Percentiles rank a stretch among this genome's conserved stretches.
Evolutionary conservation across 768 basidiomycete genomes (phyloP).

Genomic region (Panus rudis): DNA sequence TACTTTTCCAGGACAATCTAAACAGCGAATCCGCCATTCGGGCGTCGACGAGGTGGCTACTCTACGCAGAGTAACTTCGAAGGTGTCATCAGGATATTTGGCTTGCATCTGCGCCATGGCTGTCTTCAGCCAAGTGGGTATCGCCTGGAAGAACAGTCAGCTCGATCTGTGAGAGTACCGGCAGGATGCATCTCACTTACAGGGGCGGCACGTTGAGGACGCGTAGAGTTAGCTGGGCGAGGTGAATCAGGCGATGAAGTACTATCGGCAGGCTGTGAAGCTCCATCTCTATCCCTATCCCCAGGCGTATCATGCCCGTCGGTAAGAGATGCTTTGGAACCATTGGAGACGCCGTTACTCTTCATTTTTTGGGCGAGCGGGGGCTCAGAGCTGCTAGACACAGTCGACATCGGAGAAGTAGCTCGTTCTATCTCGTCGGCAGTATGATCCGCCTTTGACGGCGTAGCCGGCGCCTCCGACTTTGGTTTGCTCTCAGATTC

Average conservation of each 20-base stretch:
- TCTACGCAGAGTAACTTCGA: slow-evolving; percentile 68
- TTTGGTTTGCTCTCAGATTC: slow-evolving; percentile 30
- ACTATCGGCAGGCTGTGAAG: too few relatives aligned
- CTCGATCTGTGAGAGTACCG: too few relatives aligned
- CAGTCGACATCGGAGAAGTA: slow-evolving; percentile 63
- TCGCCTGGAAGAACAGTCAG: slow-evolving; percentile 33
- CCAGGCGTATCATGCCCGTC: too few relatives aligned
- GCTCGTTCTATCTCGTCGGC: slow-evolving; percentile 39
- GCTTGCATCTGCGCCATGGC: slow-evolving; percentile 64
- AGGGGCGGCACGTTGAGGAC: not conserved
- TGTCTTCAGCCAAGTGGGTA: slow-evolving; percentile 63
- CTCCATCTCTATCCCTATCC: too few relatives aligned
- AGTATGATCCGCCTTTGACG: slow-evolving; percentile 21
- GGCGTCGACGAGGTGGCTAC: slow-evolving; percentile 44
- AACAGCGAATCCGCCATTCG: slow-evolving; percentile 89
- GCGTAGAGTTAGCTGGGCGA: too few relatives aligned
- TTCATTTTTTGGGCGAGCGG: slow-evolving; percentile 66
- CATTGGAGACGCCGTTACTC: slow-evolving; percentile 42
- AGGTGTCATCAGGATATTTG: slow-evolving; percentile 75
- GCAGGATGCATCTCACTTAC: too few relatives aligned
- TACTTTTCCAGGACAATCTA: slow-evolving; percentile 92
- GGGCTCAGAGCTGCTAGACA: slow-evolving; percentile 67
- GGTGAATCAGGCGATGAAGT: too few relatives aligned
- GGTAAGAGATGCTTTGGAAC: too few relatives aligned
- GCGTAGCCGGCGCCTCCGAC: slow-evolving; percentile 26